Base-by-base conservation (phyloP, 2,329 filamentous ascomycete species). In the Cercospora brassicicola region DNA sequence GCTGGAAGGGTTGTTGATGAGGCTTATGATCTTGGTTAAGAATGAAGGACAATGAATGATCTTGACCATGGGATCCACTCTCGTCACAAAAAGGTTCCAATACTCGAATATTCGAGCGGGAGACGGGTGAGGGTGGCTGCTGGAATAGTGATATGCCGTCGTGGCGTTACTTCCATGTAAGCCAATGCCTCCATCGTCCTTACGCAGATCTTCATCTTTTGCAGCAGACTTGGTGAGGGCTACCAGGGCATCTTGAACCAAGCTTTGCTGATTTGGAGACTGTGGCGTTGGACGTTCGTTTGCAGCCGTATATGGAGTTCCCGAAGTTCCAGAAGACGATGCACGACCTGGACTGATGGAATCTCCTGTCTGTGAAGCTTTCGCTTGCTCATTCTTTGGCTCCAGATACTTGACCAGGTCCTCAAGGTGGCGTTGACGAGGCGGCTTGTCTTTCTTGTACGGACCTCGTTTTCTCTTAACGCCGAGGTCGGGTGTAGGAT, bases 381-480 rank as follows among this genome's bases (percentile, higher is more conserved):
- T 63, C 30, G 64, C 57, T 2, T 55, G 31, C 33, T 55, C 51
- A 18, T 51, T 62, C 57, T 68, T 72, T 13, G 74, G 73, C 59
- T 74, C 68, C 3, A 76, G 72, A 60, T 76, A 76, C 61, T 69
- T 72, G 13, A 74, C 71, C 10, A 76, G 64, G 60, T 76, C 72
- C 64, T 75, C 75, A 3, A 74, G 64, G 68, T 76, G 74, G n/a
- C 73, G 71, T 62, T 75, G 71, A 6, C 73, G 72, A 39, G 72
- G 63, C 45, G 70, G 67, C 53, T 74, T 75, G 62, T 75, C 73
- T 59, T 76, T 76, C 67, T 75, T 75, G 67, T 76, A 76, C 1
- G 75, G 74, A 1, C 75, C 75, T 63, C 75, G 73, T 31, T 76
- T 76, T 7, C 73, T 71, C 59, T 74, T 75, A n/a, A 72, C 68